Conservation (phyloP, 495 filamentous ascomycete species). For the Talaromyces ruber region DNA sequence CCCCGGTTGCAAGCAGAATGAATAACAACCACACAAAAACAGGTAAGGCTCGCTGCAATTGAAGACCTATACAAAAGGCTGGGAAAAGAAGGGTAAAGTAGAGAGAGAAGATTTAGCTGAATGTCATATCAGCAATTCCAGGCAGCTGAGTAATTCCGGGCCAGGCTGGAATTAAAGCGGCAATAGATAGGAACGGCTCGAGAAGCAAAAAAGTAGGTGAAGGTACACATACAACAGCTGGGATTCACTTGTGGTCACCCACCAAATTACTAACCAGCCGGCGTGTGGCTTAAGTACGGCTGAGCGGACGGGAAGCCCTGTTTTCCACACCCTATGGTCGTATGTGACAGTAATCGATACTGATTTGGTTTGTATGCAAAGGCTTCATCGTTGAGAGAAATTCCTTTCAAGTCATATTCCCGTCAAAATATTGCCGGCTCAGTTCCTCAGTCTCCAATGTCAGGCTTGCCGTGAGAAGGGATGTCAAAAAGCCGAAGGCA, state of each 20-base stretch:
- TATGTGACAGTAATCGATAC: constrained; percentile 6
- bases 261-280: neutral
- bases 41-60: too few species aligned
- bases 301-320: constrained; percentile 12
- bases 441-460: neutral
- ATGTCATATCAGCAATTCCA: too few species aligned
- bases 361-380: too few species aligned
- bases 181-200: too few species aligned
- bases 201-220: neutral
- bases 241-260: constrained; percentile 9
- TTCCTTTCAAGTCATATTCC: neutral
- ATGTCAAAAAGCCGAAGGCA: neutral
- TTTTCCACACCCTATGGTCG: constrained; percentile 9
- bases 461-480: neutral
- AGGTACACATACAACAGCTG: constrained; percentile 5
- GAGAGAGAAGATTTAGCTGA: too few species aligned
- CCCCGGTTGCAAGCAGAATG: too few species aligned
- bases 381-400: too few species aligned
- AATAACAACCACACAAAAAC: too few species aligned
- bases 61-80: too few species aligned
- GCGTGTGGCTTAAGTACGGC: constrained; percentile 9
- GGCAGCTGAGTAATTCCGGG: too few species aligned
- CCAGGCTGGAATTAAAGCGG: too few species aligned
- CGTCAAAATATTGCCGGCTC: neutral
- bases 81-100: too few species aligned